Conservation (phyloP, 2,329 filamentous ascomycete genomes). For the Calonectria fujianensis region DNA sequence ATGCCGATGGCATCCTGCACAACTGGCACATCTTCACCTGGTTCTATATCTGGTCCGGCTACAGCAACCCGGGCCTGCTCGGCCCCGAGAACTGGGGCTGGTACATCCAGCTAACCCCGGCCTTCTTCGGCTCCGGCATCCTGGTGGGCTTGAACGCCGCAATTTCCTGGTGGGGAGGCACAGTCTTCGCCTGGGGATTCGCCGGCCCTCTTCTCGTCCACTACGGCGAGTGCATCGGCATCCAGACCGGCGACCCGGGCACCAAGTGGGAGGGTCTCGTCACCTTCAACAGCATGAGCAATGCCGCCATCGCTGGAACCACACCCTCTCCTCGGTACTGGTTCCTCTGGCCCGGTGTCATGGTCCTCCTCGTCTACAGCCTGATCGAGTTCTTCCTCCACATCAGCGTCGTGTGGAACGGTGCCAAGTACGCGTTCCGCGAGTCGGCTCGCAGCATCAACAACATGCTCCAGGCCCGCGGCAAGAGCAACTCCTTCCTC, state of each 20-base stretch:
- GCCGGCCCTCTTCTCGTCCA: slow-evolving; percentile 68
- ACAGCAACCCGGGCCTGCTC: slow-evolving; percentile 68
- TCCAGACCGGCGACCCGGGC: slow-evolving; percentile 50
- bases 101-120: slow-evolving; percentile 75
- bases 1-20: slow-evolving; percentile 76
- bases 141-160: slow-evolving; percentile 73
- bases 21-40: slow-evolving; percentile 74
- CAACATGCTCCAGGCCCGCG: slow-evolving; percentile 55
- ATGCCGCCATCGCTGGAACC: slow-evolving; percentile 54
- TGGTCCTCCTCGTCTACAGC: slow-evolving; percentile 65
- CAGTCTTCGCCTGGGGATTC: slow-evolving; percentile 73
- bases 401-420: slow-evolving; percentile 61
- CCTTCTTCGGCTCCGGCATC: slow-evolving; percentile 75
- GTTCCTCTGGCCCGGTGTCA: slow-evolving; percentile 66
- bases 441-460: slow-evolving; percentile 58
- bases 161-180: slow-evolving; percentile 74
- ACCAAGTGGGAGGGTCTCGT: slow-evolving; percentile 57
- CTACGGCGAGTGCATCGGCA: slow-evolving; percentile 72
- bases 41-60: slow-evolving; percentile 73
- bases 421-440: slow-evolving; percentile 59
- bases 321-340: slow-evolving; percentile 64
- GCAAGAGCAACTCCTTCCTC: slow-evolving; percentile 58
- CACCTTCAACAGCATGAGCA: slow-evolving; percentile 58
- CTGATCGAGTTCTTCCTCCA: slow-evolving; percentile 65
- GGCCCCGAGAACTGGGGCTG: slow-evolving; percentile 77